Evolutionary conservation across 768 basidiomycete genomes (phyloP).

Genomic region (Lactarius sanguifluus): DNA sequence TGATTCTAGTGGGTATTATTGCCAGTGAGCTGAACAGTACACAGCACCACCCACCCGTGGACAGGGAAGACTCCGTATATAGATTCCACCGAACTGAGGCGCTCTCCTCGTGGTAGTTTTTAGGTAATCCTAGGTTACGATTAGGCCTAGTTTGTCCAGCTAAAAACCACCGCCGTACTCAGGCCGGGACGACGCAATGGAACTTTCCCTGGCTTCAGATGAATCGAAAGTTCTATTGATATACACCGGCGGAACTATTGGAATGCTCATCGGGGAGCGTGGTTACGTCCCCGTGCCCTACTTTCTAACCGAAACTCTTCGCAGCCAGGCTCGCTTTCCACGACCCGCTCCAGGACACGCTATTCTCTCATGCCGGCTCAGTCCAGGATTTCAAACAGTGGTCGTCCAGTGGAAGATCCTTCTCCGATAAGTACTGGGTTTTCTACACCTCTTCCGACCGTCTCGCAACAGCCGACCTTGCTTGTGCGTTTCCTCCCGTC

Average conservation of each 20-base stretch:
- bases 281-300: slow-evolving; percentile 86
- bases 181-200: slow-evolving; percentile 40
- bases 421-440: slow-evolving; percentile 30
- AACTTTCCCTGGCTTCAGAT: slow-evolving; percentile 49
- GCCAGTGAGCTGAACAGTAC: no score
- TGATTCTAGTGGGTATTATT: no score
- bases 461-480: slow-evolving; percentile 42
- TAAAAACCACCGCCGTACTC: neutral
- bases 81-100: no score
- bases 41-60: no score
- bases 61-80: no score
- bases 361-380: slow-evolving; percentile 78
- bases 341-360: slow-evolving; percentile 83
- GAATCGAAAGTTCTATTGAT: slow-evolving; percentile 84
- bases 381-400: slow-evolving; percentile 80
- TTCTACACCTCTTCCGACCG: slow-evolving; percentile 30
- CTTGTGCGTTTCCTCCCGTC: slow-evolving; percentile 66
- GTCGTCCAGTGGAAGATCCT: slow-evolving; percentile 61
- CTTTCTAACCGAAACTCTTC: slow-evolving; percentile 81
- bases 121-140: no score
- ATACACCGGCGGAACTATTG: slow-evolving; percentile 90
- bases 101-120: no score
- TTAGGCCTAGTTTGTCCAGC: neutral
- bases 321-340: slow-evolving; percentile 89
- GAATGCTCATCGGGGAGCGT: slow-evolving; percentile 75